A percentile compares a stretch with the other conserved stretches of the same genome.
phyloP scores from a whole-genome alignment of 2,329 filamentous ascomycete species.

The Colletotrichum sansevieriae region DNA sequence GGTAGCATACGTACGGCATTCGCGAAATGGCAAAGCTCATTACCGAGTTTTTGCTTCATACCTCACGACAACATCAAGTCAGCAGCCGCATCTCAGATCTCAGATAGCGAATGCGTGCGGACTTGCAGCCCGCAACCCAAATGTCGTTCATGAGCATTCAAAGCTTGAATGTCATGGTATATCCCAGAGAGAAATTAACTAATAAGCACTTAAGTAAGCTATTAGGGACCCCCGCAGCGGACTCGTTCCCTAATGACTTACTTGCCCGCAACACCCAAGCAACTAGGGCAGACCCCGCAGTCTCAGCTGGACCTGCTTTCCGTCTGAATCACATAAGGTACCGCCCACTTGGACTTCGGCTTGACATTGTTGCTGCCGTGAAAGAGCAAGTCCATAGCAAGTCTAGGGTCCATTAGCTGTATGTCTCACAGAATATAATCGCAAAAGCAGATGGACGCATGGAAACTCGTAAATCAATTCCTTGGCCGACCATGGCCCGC shows the following conservation, averaged over 20 bases:
- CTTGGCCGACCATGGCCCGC: slow-evolving; percentile 27
- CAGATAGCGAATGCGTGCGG: too few species aligned
- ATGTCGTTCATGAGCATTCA: too few species aligned
- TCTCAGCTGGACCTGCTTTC: slow-evolving; percentile 29
- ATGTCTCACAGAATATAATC: not conserved
- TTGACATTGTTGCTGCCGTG: slow-evolving; percentile 3
- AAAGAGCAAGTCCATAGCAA: not conserved
- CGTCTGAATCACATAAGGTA: slow-evolving; percentile 7
- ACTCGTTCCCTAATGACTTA: not conserved
- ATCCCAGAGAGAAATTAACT: slow-evolving; percentile 12
- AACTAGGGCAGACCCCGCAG: slow-evolving; percentile 16
- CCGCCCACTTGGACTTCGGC: not conserved
- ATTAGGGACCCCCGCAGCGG: slow-evolving; percentile 9
- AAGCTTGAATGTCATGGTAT: not conserved
- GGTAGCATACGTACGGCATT: not conserved
- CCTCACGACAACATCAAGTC: too few species aligned
- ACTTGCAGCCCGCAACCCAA: too few species aligned
- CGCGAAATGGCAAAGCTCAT: not conserved
- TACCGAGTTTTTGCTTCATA: too few species aligned
- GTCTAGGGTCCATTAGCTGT: not conserved
- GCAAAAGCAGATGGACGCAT: slow-evolving; percentile 25
- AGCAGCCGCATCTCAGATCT: too few species aligned
- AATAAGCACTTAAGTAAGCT: slow-evolving; percentile 31
- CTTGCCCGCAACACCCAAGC: slow-evolving; percentile 30
- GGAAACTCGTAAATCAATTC: not conserved